Evolutionary conservation across 2,329 filamentous ascomycete species (phyloP), one percentile per base, ranked within the genome.

Genomic region (Ilyonectria robusta): DNA sequence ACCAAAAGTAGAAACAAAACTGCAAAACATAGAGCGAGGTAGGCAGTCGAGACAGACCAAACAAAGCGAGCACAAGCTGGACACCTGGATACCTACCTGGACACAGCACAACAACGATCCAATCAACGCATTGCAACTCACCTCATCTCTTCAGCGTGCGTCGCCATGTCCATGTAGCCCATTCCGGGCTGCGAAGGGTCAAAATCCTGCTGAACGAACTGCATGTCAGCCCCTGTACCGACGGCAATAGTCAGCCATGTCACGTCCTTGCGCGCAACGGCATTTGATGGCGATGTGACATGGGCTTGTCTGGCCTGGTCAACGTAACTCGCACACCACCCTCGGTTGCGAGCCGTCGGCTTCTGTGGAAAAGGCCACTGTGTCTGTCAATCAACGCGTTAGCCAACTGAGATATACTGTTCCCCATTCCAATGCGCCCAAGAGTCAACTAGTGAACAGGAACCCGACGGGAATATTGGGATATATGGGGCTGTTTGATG

Each of bases 101-200:
- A 58, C 53, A 48, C 54, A 7, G 46, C 19, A 17, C n/a, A 46
- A 29, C 50, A 8, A 51, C 29, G 62, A 35, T 21, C 62, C 66
- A 75, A 77, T 70, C 63, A 62, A 31, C 63, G 31, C 63, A 64
- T 53, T 46, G 46, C 53, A 51, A 85, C 87, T 78, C 78, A 88
- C 87, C 87, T 86, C 81, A 88, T 86, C 77, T 88, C 86, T 84
- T 77, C 79, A 35, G 81, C 77, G 73, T 84, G 81, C 58, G 83
- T 79, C 61, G 82, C 83, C 74, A 88, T 82, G 60, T 86, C 85
- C 76, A 88, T 82, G 76, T 87, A 88, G 73, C 87, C 85, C 77
- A 88, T 81, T 78, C 84, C 85, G 74, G 77, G 80, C 79, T 86
- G 82, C 79, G 86, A 85, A 78, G 85, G 82, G 79, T 87, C 84